phyloP scores from a whole-genome alignment of 1,284 basidiomycete species.

The Volvariella surrecta region DNA sequence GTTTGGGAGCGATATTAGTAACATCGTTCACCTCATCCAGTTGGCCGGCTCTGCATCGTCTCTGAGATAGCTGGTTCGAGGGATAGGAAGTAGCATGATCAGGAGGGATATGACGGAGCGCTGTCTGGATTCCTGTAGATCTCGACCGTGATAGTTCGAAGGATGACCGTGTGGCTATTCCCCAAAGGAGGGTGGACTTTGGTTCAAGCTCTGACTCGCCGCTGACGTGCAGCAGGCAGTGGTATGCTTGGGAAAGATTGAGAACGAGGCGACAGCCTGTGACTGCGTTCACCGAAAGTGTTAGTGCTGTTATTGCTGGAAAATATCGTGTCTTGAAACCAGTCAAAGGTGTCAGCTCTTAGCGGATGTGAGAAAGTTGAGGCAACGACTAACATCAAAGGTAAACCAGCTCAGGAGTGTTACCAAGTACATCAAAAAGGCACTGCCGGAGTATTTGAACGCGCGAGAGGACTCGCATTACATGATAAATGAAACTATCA shows the following conservation, averaged over 20 bases:
- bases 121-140: no score
- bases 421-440: neutral
- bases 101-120: no score
- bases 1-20: no score
- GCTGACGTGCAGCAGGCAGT: neutral
- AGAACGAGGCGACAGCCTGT: neutral
- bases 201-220: no score
- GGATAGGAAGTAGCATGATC: no score
- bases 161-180: no score
- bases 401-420: neutral
- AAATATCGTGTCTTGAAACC: neutral
- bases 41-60: no score
- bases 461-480: neutral
- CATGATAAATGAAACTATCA: neutral
- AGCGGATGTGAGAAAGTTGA: neutral
- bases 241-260: conserved; percentile 1
- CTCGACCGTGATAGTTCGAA: no score
- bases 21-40: no score
- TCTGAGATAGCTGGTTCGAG: no score
- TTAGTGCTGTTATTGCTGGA: neutral
- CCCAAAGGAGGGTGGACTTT: no score
- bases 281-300: neutral
- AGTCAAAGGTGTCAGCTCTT: neutral
- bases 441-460: neutral
- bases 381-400: neutral